A percentile compares a stretch with the other conserved stretches of the same genome.
Evolutionary conservation across 2,329 filamentous ascomycete species (phyloP).

Genomic region (Aureobasidium pullulans): DNA sequence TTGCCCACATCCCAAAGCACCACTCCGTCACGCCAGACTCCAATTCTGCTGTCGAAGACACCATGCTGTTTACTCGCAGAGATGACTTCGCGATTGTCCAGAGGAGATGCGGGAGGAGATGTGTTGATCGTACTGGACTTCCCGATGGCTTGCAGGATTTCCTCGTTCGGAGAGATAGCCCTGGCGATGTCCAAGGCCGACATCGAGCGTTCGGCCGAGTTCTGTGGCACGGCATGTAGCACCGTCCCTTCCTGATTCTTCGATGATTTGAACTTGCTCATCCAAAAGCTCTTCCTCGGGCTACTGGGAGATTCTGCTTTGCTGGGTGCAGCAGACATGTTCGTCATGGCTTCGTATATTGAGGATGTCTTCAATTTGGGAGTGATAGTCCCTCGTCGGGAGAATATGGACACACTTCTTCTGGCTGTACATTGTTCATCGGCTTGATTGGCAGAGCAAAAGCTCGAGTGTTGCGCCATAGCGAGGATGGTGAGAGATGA

Average conservation of each 20-base stretch:
- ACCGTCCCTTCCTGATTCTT: slow-evolving; percentile 18
- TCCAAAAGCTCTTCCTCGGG: slow-evolving; percentile 15
- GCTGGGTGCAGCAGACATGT: neutral
- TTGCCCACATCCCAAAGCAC: slow-evolving; percentile 32
- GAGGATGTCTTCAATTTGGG: slow-evolving; percentile 19
- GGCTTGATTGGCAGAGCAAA: neutral
- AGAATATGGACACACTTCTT: slow-evolving; percentile 31
- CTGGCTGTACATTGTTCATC: slow-evolving; percentile 15
- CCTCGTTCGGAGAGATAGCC: slow-evolving; percentile 34
- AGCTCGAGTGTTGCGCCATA: neutral
- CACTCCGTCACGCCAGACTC: slow-evolving; percentile 38
- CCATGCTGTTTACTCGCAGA: slow-evolving; percentile 17
- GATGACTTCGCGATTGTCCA: neutral
- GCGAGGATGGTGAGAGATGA: neutral
- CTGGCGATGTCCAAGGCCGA: slow-evolving; percentile 29
- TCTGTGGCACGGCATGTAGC: slow-evolving; percentile 26
- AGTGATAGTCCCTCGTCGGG: slow-evolving; percentile 25
- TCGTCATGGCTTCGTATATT: slow-evolving; percentile 16
- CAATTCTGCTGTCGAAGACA: slow-evolving; percentile 27
- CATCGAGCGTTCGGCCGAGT: slow-evolving; percentile 22
- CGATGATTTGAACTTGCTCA: neutral
- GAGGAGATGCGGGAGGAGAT: slow-evolving; percentile 16
- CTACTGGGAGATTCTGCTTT: slow-evolving; percentile 11
- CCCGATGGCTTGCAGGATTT: slow-evolving; percentile 31
- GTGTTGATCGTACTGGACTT: slow-evolving; percentile 14